Percentiles rank a stretch among this genome's conserved stretches.
phyloP scores from a whole-genome alignment of 495 filamentous ascomycete species.

The Clavariopsis aquatica region DNA sequence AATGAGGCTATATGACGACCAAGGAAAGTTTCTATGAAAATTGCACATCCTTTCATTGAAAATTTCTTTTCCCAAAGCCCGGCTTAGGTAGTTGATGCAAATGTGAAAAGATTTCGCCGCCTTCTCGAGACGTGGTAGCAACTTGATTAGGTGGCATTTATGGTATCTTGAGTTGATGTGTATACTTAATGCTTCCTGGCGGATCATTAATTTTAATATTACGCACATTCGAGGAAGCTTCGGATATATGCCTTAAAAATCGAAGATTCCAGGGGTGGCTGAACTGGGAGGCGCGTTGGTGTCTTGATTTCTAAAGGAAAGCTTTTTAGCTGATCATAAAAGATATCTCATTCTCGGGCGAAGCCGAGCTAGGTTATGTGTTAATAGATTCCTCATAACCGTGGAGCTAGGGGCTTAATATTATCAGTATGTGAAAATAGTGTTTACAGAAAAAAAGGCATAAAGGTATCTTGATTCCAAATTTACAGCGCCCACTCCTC shows the following conservation, averaged over 20 bases:
- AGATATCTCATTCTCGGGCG: not conserved
- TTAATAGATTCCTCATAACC: not conserved
- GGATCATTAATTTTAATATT: not conserved
- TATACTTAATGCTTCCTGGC: not conserved
- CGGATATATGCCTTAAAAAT: not conserved
- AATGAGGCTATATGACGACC: not conserved
- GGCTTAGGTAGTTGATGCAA: not conserved
- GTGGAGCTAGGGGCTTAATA: not conserved
- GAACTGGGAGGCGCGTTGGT: not conserved
- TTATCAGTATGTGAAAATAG: not conserved
- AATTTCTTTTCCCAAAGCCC: not conserved
- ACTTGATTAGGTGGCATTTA: not conserved
- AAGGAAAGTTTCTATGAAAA: not conserved
- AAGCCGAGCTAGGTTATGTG: not conserved
- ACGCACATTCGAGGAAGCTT: not conserved
- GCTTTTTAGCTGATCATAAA: not conserved
- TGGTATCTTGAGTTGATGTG: not conserved
- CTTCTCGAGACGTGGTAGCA: not conserved
- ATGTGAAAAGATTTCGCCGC: not conserved
- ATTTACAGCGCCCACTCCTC: conserved; percentile 80
- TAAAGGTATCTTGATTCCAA: not conserved
- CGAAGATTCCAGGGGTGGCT: not conserved
- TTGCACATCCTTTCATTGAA: not conserved
- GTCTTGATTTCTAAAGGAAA: not conserved
- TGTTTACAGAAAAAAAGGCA: not conserved